Evolutionary conservation across 176 grass and related monocot genomes (phyloP), one percentile per base, ranked within the genome.

Genomic region (Carex myosuroides): DNA sequence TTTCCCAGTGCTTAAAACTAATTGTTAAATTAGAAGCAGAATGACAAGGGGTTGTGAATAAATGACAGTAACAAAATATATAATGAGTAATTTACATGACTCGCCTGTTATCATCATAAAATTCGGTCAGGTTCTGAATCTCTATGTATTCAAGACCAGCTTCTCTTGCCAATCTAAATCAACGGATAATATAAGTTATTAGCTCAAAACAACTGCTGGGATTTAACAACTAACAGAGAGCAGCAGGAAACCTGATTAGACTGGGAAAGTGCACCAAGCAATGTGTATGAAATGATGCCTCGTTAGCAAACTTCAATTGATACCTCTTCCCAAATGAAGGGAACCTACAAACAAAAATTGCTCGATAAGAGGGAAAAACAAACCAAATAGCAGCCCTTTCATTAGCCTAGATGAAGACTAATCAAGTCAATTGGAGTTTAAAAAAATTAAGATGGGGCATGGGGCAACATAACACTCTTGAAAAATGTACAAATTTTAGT

Each of bases 61-160:
- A n/a, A 74, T 72, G 52, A 41, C 13, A 70, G 80, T 54, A 50
- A 62, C 24, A 82, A 64, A 80, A 22, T 8, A 42, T 84, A 20
- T 32, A 88, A 62, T 4, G 42, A 24, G 64, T 65, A 70, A 61
- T 68, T 66, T 54, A 13, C 82, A 54, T 79, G 64, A 2, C 6
- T 44, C 77, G 95, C 95, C 95, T 95, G 81, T 98, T 95, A 68
- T 98, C 95, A 90, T 98, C 95, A 88, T 98, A 98, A 91, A 98
- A 95, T 77, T 98, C 92, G 0, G 92, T 91, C 59, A 95, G 91
- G 84, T 98, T 98, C 86, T 93, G 95, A 60, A 98, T 93, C 83
- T 98, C 95, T 79, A 98, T 91, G 75, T 93, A 95, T 77, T 98
- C 91, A 70, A 98, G 88, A 67, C 91, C 95, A 75, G 91, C 89